Percentiles rank a stretch among this genome's conserved stretches.
Conservation (phyloP, 805 yeast genomes). For the Lipomyces oligophaga region DNA sequence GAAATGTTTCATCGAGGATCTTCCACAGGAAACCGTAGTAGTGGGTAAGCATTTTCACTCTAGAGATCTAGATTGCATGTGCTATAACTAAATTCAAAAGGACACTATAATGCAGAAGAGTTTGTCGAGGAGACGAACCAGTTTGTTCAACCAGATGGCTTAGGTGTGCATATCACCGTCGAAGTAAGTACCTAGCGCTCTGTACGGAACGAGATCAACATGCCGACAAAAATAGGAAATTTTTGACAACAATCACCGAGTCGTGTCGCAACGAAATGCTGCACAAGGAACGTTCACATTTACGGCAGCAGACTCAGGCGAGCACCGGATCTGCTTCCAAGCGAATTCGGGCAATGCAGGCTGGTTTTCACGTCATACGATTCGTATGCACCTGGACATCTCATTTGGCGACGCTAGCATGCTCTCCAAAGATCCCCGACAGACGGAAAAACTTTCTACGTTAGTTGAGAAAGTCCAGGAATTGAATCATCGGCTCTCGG, state of each 20-base stretch:
- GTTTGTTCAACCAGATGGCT: constrained; percentile 48
- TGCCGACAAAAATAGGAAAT: too few species aligned
- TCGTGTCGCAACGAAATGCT: constrained; percentile 60
- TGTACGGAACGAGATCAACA: too few species aligned
- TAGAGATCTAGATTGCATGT: neutral
- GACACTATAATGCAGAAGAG: constrained; percentile 64
- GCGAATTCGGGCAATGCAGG: constrained; percentile 46
- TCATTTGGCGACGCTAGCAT: constrained; percentile 62
- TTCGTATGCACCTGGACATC: constrained; percentile 71
- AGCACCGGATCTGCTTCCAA: constrained; percentile 76
- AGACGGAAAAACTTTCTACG: constrained; percentile 46
- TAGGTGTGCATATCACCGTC: constrained; percentile 64
- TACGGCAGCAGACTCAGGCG: constrained; percentile 79
- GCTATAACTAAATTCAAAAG: too few species aligned
- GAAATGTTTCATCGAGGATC: constrained; percentile 79
- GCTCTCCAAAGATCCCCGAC: constrained; percentile 45
- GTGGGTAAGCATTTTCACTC: constrained; percentile 54
- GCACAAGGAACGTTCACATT: constrained; percentile 69
- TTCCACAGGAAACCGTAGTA: constrained; percentile 72
- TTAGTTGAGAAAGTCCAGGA: constrained; percentile 54
- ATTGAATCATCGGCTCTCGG: constrained; percentile 54
- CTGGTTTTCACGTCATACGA: constrained; percentile 57
- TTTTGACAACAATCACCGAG: constrained; percentile 79
- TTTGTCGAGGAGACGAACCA: constrained; percentile 48
- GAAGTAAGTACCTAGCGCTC: constrained; percentile 46